Base-by-base conservation (phyloP, 1,284 basidiomycete species). In the Schizophyllum amplum region DNA sequence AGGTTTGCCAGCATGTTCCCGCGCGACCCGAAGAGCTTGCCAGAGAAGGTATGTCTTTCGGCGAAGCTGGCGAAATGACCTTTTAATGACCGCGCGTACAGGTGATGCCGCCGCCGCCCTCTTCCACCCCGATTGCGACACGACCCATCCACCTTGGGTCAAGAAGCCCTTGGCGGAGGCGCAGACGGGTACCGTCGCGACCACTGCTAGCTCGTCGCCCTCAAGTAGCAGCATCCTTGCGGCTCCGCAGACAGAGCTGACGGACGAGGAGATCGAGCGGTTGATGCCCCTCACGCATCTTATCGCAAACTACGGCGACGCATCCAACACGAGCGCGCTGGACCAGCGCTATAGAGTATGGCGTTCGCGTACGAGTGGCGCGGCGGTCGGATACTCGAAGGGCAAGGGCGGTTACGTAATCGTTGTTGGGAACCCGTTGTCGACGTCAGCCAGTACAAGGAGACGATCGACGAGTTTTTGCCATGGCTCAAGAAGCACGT, bases 1-100 rank as follows among this genome's bases (percentile, higher is more conserved):
- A 83, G 96, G 58, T 80, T 94, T 55, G 94, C 94, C 22, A 92
- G 89, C 52, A 73, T 98, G 69, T 99, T 99, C 87, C 97, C 97
- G 24, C 85, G 94, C 68, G 94, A 96, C 75, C 94, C 94, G 59
- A 90, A 88, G 72, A 78, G 87, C 58, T 72, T 90, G 60, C 86
- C 89, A 63, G 88, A 87, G 53, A 89, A 71, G 72, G 60, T 42
- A 9, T 9, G 33, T 42, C 17, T 42, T 17, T 17, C 33, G n/a
- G n/a, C n/a, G n/a, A 21, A 49, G 46, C 47, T 52, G 23, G 47
- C 24, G 20, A 49, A 11, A 23, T 57, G 53, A 59, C 56, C 55
- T 51, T 47, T 49, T 52, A 27, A 54, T 50, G 51, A 47, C 46
- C 11, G 42, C n/a, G n/a, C n/a, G n/a, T 50, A 21, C 7, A 42